Conservation (phyloP, 208 protist species). For the Willaertia magna region DNA sequence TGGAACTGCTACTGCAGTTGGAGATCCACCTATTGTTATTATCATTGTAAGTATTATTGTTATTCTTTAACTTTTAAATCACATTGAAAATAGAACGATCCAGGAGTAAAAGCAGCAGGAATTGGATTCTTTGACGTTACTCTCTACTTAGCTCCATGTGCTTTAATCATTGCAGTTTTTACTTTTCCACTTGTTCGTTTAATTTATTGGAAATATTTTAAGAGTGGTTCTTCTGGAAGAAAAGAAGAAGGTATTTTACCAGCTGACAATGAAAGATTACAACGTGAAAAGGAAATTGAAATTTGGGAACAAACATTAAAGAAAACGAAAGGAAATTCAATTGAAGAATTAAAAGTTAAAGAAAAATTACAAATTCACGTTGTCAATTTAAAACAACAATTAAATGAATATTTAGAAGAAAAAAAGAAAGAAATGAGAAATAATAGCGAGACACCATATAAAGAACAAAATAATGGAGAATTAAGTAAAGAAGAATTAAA, state of each 20-base stretch:
- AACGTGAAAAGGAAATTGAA: conserved; percentile 4
- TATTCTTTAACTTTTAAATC: too few relatives aligned
- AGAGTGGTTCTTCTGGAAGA: background rate
- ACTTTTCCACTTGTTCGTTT: conserved; percentile 14
- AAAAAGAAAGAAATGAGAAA: background rate
- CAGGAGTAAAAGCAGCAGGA: background rate
- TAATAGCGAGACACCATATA: too few relatives aligned
- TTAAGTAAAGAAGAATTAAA: background rate
- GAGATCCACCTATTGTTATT: conserved; percentile 49
- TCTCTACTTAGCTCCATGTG: conserved; percentile 6
- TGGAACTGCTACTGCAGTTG: conserved; percentile 11
- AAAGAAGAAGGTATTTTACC: too few relatives aligned
- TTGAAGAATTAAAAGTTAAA: background rate
- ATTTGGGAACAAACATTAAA: conserved; percentile 4
- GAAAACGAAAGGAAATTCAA: background rate
- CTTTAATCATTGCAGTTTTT: conserved; percentile 1
- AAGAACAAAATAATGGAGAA: background rate
- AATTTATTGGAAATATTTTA: background rate
- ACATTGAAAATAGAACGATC: too few relatives aligned
- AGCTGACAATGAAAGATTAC: background rate
- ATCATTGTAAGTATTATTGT: too few relatives aligned
- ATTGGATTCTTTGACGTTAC: conserved; percentile 18
- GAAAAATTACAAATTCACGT: background rate
- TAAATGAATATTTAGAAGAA: background rate
- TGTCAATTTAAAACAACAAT: background rate